Conservation (phyloP, 148 eudicot species). For the Camellia lanceoleosa region DNA sequence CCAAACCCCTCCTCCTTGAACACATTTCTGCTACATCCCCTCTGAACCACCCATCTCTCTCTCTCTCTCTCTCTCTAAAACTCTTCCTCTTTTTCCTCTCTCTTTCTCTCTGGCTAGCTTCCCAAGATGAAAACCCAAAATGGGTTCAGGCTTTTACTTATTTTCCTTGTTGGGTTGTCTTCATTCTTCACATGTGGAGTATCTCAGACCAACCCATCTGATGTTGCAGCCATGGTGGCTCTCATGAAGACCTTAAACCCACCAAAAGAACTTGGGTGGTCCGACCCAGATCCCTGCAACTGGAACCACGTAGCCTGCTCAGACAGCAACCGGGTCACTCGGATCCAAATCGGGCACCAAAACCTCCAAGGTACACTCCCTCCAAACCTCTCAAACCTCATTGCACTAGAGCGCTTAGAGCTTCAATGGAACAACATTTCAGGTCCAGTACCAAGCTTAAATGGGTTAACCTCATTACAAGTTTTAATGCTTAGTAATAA, state of each 20-base stretch:
- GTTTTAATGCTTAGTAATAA: conserved; percentile 74
- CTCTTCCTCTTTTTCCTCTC: neutral
- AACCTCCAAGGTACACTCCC: conserved; percentile 82
- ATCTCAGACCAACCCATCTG: conserved; percentile 37
- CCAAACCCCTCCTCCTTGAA: neutral
- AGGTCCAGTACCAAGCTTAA: conserved; percentile 66
- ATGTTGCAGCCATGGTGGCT: conserved; percentile 62
- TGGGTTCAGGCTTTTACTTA: conserved; percentile 27
- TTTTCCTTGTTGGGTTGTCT: conserved; percentile 26
- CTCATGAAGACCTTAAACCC: conserved; percentile 57
- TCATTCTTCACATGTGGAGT: conserved; percentile 17
- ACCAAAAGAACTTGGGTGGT: conserved; percentile 53
- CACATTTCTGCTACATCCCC: neutral
- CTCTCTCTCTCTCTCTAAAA: neutral
- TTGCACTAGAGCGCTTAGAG: conserved; percentile 68
- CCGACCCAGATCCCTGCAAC: conserved; percentile 82
- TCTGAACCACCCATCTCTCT: neutral
- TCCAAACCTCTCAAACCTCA: conserved; percentile 38
- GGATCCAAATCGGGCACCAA: conserved; percentile 87
- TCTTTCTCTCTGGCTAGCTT: neutral
- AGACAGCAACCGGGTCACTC: conserved; percentile 55
- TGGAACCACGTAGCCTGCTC: conserved; percentile 69
- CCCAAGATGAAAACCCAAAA: conserved; percentile 27
- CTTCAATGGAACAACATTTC: conserved; percentile 79
- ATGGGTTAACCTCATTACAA: conserved; percentile 57